phyloP scores from a whole-genome alignment of 352 stramenopile species.

The Pythium folliculosum region DNA sequence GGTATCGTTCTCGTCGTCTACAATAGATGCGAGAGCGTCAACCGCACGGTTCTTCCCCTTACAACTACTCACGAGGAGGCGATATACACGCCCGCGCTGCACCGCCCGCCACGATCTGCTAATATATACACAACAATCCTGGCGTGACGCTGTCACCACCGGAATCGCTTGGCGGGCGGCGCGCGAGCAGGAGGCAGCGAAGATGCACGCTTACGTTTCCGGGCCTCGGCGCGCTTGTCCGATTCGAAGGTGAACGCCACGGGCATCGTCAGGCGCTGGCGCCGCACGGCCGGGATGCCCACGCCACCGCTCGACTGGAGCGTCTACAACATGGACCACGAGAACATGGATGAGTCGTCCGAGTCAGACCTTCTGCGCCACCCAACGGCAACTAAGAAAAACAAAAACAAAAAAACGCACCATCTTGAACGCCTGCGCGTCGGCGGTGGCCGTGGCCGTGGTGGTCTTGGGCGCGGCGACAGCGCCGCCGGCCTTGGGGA shows the following conservation, averaged over 20 bases:
- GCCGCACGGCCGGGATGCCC: slow-evolving; percentile 67
- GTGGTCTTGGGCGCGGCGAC: too few species aligned
- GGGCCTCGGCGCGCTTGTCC: slow-evolving; percentile 50
- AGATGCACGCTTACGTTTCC: slow-evolving; percentile 34
- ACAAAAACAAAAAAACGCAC: too few species aligned
- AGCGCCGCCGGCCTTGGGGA: slow-evolving; percentile 8
- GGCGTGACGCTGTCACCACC: not conserved
- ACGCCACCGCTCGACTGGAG: slow-evolving; percentile 63
- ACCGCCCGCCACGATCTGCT: not conserved
- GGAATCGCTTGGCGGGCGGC: slow-evolving; percentile 25
- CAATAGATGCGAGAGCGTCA: slow-evolving; percentile 21
- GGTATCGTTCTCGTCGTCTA: slow-evolving; percentile 15
- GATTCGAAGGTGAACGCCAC: slow-evolving; percentile 70
- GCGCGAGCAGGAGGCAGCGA: slow-evolving; percentile 9
- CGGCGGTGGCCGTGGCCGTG: slow-evolving; percentile 24
- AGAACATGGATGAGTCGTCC: not conserved
- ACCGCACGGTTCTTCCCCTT: not conserved
- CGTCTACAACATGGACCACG: slow-evolving; percentile 24
- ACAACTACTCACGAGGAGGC: not conserved
- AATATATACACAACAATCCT: not conserved
- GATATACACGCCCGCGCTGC: not conserved
- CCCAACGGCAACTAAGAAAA: too few species aligned
- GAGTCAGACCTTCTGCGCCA: not conserved
- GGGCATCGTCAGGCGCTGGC: slow-evolving; percentile 63
- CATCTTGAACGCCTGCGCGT: slow-evolving; percentile 40